These are phyloP conservation scores for Fusarium clavum DNA, from an alignment of 2,329 filamentous ascomycete species.

Conservation along the genomic window DNA sequence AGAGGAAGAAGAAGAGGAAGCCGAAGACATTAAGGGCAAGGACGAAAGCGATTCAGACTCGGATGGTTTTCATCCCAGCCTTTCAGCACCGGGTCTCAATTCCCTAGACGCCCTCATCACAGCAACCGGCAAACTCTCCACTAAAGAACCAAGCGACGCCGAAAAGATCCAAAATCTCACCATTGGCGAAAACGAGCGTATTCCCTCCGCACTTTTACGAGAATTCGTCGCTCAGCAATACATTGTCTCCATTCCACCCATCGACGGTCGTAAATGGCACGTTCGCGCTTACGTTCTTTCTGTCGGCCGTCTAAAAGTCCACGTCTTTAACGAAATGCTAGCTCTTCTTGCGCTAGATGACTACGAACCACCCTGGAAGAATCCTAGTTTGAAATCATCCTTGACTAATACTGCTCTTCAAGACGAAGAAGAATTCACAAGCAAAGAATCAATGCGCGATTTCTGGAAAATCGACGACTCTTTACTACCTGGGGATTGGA, in stretches of 20 bases:
- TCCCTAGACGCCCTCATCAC: constrained; percentile 50
- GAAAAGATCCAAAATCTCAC: constrained; percentile 35
- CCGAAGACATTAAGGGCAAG: constrained; percentile 6
- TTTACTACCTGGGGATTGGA: constrained; percentile 50
- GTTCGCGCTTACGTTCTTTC: constrained; percentile 52
- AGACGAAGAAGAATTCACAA: constrained; percentile 50
- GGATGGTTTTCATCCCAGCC: constrained; percentile 33
- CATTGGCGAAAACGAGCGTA: constrained; percentile 50
- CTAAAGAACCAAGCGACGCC: constrained; percentile 6
- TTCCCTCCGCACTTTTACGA: constrained; percentile 53
- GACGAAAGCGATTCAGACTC: neutral
- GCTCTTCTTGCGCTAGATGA: constrained; percentile 51
- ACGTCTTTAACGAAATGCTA: constrained; percentile 54
- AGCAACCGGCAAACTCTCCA: constrained; percentile 38
- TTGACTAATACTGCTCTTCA: constrained; percentile 55
- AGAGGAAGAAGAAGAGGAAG: constrained; percentile 37
- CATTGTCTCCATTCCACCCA: constrained; percentile 48
- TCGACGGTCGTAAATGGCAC: constrained; percentile 54
- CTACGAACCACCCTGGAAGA: constrained; percentile 53
- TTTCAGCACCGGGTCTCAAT: constrained; percentile 45
- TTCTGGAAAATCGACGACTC: constrained; percentile 49
- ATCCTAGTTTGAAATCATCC: constrained; percentile 50
- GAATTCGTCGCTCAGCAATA: constrained; percentile 55
- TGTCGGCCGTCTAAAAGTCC: constrained; percentile 53
- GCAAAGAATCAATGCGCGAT: constrained; percentile 51